Percentiles rank a stretch among this genome's conserved stretches.
phyloP scores from a whole-genome alignment of 495 filamentous ascomycete genomes.

The Wilcoxina mikolae region DNA sequence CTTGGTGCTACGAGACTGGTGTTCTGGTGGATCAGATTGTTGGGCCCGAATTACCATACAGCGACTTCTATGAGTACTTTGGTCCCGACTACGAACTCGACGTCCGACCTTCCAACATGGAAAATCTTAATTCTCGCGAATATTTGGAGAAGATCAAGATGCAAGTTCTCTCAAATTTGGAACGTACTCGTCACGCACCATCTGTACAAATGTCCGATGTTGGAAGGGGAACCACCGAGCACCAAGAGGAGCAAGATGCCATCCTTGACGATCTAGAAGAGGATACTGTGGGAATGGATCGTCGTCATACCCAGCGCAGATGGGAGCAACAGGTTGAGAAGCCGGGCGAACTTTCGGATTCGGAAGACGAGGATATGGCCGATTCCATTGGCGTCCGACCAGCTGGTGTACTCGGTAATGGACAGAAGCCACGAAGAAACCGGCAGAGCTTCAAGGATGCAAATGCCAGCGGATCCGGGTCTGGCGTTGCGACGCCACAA shows the following conservation, averaged over 20 bases:
- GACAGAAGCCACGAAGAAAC: constrained; percentile 40
- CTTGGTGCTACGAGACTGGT: constrained; percentile 95
- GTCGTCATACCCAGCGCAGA: constrained; percentile 62
- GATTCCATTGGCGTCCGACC: constrained; percentile 49
- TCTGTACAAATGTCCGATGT: constrained; percentile 92
- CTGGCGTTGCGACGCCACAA: constrained; percentile 43
- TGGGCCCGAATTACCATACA: constrained; percentile 72
- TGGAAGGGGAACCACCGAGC: constrained; percentile 57
- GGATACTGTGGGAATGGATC: constrained; percentile 68
- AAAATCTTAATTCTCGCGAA: constrained; percentile 88
- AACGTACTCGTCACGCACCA: constrained; percentile 71
- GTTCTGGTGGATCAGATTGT: constrained; percentile 71
- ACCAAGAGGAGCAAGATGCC: constrained; percentile 71
- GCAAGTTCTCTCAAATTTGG: constrained; percentile 83
- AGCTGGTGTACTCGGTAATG: constrained; percentile 17
- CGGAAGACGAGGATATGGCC: constrained; percentile 78
- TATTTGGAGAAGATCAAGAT: constrained; percentile 93
- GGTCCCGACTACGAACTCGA: constrained; percentile 92
- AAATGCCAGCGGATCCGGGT: constrained; percentile 49
- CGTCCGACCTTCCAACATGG: constrained; percentile 94
- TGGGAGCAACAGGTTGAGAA: constrained; percentile 66
- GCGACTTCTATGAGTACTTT: constrained; percentile 99
- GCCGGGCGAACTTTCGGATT: constrained; percentile 61
- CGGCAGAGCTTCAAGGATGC: constrained; percentile 15
- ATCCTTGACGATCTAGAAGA: constrained; percentile 77